A percentile compares a stretch with the other conserved stretches of the same genome.
These are phyloP conservation scores for Ganoderma sinense DNA, from an alignment of 1,284 basidiomycete species.

Conservation along the genomic window DNA sequence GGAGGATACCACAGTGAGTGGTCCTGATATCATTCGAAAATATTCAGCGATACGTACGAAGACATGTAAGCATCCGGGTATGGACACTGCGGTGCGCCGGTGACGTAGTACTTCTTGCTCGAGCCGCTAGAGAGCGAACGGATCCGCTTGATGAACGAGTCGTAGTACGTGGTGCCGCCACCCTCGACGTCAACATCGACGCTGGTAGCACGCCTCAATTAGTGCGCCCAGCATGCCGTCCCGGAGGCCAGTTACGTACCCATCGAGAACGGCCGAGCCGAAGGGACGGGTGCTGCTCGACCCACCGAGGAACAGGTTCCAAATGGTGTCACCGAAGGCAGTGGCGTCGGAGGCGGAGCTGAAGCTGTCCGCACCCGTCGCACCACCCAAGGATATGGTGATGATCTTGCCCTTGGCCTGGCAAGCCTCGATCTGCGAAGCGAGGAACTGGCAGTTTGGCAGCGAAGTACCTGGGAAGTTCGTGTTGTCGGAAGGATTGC, in stretches of 20 bases:
- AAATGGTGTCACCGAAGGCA: slow-evolving; percentile 64
- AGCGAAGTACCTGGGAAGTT: slow-evolving; percentile 64
- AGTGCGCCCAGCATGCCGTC: too few species aligned
- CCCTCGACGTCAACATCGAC: slow-evolving; percentile 77
- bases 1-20: too few species aligned
- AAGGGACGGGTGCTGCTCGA: slow-evolving; percentile 64
- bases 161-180: slow-evolving; percentile 55
- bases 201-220: slow-evolving; percentile 9
- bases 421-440: slow-evolving; percentile 63
- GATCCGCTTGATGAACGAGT: slow-evolving; percentile 61
- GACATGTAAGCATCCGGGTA: slow-evolving; percentile 69
- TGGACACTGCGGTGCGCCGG: slow-evolving; percentile 71
- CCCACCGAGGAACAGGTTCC: slow-evolving; percentile 73
- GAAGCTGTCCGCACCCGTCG: slow-evolving; percentile 60
- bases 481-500: slow-evolving; percentile 49
- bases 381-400: slow-evolving; percentile 71
- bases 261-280: slow-evolving; percentile 69
- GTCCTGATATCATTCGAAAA: neutral
- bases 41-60: slow-evolving; percentile 25
- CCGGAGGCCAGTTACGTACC: slow-evolving; percentile 46
- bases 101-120: slow-evolving; percentile 67
- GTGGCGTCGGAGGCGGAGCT: slow-evolving; percentile 58
- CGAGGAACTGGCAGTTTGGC: slow-evolving; percentile 62
- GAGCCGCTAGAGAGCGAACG: slow-evolving; percentile 55
- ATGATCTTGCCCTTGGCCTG: slow-evolving; percentile 71